Conservation (phyloP, 2,329 filamentous ascomycete species). For the Exserohilum rostratum region DNA sequence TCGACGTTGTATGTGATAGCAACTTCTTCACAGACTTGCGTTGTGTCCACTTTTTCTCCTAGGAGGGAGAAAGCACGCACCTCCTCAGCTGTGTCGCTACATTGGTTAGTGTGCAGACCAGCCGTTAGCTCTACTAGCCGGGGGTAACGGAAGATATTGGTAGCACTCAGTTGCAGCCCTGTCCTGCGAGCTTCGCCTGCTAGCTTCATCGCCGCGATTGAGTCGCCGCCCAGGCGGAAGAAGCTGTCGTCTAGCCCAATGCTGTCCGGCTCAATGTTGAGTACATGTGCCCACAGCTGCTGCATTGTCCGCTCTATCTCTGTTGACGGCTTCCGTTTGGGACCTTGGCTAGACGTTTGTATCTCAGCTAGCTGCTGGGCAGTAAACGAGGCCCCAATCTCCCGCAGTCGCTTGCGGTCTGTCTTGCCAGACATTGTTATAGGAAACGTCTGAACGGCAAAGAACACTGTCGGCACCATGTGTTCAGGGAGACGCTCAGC, state of each 20-base stretch:
- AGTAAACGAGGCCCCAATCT: constrained; percentile 9
- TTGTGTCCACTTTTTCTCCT: not conserved
- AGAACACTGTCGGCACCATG: constrained; percentile 53
- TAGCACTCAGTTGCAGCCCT: not conserved
- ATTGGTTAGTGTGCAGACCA: too few species aligned
- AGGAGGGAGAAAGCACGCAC: too few species aligned
- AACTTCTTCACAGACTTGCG: not conserved
- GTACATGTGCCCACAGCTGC: constrained; percentile 7
- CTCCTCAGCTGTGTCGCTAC: too few species aligned
- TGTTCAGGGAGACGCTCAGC: constrained; percentile 18
- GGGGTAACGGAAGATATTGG: not conserved
- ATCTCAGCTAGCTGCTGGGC: constrained; percentile 1
- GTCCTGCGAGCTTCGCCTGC: constrained; percentile 19
- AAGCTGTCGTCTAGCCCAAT: constrained; percentile 19
- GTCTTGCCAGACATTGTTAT: constrained; percentile 53
- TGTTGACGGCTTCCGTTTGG: not conserved
- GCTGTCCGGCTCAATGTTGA: not conserved
- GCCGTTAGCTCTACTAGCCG: not conserved
- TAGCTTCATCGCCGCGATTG: constrained; percentile 16
- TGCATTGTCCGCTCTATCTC: not conserved
- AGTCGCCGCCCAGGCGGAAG: constrained; percentile 20
- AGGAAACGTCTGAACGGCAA: constrained; percentile 52
- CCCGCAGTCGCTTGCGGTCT: constrained; percentile 27
- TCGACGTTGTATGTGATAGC: not conserved
- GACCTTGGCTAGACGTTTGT: not conserved